Conservation (phyloP, 306 rosid genomes). For the Hippophae tibetana region DNA sequence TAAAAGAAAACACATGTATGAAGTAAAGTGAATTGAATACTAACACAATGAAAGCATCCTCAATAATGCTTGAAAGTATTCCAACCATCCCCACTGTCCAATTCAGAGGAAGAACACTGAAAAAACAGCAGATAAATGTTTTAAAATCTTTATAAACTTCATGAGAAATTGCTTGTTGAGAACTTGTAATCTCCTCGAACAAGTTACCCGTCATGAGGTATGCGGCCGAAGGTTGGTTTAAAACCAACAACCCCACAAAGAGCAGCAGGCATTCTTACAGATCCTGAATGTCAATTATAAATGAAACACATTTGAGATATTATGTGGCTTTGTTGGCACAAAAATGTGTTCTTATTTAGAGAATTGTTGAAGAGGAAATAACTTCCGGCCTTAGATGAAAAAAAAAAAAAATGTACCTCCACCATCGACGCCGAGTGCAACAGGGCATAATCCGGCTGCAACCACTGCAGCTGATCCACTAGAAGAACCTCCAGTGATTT, state of each 20-base stretch:
- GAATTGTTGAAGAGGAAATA: no score
- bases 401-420: conserved; percentile 47
- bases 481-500: conserved; percentile 88
- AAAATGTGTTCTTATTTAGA: no score
- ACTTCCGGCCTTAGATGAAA: not conserved
- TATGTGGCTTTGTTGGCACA: not conserved
- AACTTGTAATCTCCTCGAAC: conserved; percentile 5
- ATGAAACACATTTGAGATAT: conserved; percentile 11
- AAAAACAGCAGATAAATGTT: conserved; percentile 15
- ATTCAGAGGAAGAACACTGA: conserved; percentile 84
- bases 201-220: conserved; percentile 72
- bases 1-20: conserved; percentile 6
- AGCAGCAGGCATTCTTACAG: conserved; percentile 94
- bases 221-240: conserved; percentile 76
- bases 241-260: conserved; percentile 92
- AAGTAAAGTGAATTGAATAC: conserved; percentile 14
- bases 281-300: conserved; percentile 42
- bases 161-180: not conserved
- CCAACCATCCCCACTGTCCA: conserved; percentile 99
- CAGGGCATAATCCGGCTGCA: conserved; percentile 88
- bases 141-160: conserved; percentile 9
- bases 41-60: conserved; percentile 71
- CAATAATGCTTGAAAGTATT: conserved; percentile 65
- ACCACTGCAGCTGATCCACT: conserved; percentile 96
- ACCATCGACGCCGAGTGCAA: conserved; percentile 91